A percentile compares a stretch with the other conserved stretches of the same genome.
phyloP scores from a whole-genome alignment of 2,329 filamentous ascomycete genomes.

The Aspergillus sergii region DNA sequence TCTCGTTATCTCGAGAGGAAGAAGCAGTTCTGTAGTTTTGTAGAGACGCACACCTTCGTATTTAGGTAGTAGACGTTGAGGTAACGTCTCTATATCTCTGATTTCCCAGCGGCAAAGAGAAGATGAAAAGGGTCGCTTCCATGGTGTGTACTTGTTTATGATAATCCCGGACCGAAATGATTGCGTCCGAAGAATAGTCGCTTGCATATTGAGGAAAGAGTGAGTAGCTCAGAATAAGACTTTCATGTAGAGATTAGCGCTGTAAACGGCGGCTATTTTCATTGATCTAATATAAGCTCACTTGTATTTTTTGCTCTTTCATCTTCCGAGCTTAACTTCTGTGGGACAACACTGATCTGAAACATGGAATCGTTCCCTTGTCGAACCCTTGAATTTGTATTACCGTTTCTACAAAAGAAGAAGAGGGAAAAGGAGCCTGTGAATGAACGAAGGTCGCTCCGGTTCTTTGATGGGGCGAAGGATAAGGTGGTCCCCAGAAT shows the following conservation, averaged over 20 bases:
- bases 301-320: background rate
- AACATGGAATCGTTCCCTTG: background rate
- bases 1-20: background rate
- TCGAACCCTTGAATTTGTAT: background rate
- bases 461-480: background rate
- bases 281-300: background rate
- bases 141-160: conserved; percentile 7
- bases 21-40: background rate
- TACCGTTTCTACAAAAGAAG: background rate
- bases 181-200: conserved; percentile 18
- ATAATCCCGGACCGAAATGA: conserved; percentile 12
- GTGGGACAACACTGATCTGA: background rate
- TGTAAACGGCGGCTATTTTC: background rate
- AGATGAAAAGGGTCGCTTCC: conserved; percentile 45
- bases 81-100: conserved; percentile 46
- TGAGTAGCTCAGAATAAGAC: background rate
- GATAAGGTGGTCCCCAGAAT: background rate
- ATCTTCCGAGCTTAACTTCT: background rate
- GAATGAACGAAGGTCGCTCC: background rate
- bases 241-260: background rate
- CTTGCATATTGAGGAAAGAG: conserved; percentile 22
- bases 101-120: conserved; percentile 46
- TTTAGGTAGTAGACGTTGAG: conserved; percentile 59
- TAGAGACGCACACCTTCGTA: conserved; percentile 60
- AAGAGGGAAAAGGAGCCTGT: background rate